Evolutionary conservation across 2,329 filamentous ascomycete genomes (phyloP), one percentile per base, ranked within the genome.

Genomic region (Penicillium concentricum): DNA sequence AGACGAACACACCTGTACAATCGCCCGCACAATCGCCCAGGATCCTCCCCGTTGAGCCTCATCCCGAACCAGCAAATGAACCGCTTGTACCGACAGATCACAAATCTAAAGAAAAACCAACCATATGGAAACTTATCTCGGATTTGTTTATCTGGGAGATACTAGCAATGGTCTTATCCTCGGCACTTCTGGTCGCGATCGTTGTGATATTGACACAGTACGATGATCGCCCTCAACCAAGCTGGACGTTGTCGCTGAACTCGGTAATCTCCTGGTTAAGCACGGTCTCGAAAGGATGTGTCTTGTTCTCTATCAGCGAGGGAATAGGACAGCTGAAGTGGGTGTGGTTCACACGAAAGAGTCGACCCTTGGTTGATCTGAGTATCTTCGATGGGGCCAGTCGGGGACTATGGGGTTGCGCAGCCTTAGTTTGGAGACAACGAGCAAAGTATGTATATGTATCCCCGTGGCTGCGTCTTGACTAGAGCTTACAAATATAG

Each of bases 301-400:
- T 64, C 6, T n/a, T 62, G 6, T 57, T 54, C 28, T 32, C 44
- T 3, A 26, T 59, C 28, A 61, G 56, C n/a, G 56, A 61, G 38
- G 56, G 52, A 1, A 46, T 64, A 30, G 60, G 58, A 1, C 60
- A 62, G 39, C n/a, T 58, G 5, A 64, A 64, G 37, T 64, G 60
- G 61, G 58, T 61, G 5, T 64, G 61, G 61, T 61, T 62, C 26
- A 32, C 54, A 7, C 58, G 57, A 34, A 42, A 39, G 34, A 24
- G 9, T 0, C 58, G 48, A 13, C 55, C 61, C 2, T 18, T 62
- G 8, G 28, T 13, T 2, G 37, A 62, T 39, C 42, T 64, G 5
- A 20, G 41, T 4, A 20, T 32, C 1, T 64, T 62, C 38, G 61
- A 64, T 42, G 52, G 47, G 0, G 60, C 61, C 2, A 64, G 60